Percentiles rank a stretch among this genome's conserved stretches.
phyloP scores from a whole-genome alignment of 2,329 filamentous ascomycete species.

The Aspergillus amoenus region DNA sequence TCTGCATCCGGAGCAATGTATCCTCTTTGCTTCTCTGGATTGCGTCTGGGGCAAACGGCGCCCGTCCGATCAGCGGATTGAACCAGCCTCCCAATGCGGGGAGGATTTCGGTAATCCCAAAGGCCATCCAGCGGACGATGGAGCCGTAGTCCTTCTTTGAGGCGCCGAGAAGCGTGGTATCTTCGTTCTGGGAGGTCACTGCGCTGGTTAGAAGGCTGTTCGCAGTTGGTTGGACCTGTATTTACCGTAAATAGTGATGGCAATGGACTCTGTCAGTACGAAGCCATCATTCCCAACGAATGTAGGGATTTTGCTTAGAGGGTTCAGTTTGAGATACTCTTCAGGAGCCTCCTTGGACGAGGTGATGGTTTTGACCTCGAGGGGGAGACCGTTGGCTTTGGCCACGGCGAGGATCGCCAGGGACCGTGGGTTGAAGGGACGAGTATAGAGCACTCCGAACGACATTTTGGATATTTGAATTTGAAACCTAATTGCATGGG shows the following conservation, averaged over 20 bases:
- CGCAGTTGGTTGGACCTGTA: background rate
- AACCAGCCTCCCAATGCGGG: conserved; percentile 2
- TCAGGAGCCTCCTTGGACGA: background rate
- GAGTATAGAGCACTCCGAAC: background rate
- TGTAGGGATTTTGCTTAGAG: conserved; percentile 11
- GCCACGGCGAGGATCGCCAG: conserved; percentile 12
- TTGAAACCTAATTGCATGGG: background rate
- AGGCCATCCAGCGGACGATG: conserved; percentile 16
- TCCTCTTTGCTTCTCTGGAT: background rate
- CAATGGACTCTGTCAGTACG: conserved; percentile 10
- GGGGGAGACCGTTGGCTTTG: conserved; percentile 5
- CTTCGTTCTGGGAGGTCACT: conserved; percentile 12
- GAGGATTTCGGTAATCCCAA: conserved; percentile 10
- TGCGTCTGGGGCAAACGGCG: background rate
- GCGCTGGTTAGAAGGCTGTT: background rate
- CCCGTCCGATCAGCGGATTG: conserved; percentile 5
- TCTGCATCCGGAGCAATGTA: background rate
- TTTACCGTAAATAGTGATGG: conserved; percentile 12
- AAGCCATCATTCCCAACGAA: conserved; percentile 13
- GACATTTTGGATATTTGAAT: background rate
- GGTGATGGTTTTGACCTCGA: conserved; percentile 8
- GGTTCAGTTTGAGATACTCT: conserved; percentile 8
- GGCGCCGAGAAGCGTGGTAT: conserved; percentile 12
- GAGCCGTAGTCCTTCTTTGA: conserved; percentile 8
- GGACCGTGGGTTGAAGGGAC: conserved; percentile 6